These are phyloP conservation scores for Hymenotorrendiella dingleyae DNA, from an alignment of 2,329 filamentous ascomycete genomes.

Conservation along the genomic window DNA sequence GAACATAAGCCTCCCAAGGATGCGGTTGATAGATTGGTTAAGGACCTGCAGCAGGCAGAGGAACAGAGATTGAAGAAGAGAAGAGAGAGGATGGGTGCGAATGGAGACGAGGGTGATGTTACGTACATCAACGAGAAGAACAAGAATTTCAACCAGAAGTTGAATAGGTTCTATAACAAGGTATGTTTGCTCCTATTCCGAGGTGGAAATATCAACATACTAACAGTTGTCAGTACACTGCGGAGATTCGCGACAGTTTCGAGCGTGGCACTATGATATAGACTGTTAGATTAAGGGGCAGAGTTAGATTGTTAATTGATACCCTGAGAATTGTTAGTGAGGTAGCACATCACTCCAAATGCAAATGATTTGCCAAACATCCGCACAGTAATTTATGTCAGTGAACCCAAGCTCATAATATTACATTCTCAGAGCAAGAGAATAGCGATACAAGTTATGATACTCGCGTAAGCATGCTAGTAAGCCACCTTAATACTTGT, in stretches of 20 bases:
- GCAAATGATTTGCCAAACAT: too few relatives aligned
- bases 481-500: too few relatives aligned
- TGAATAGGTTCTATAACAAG: constrained; percentile 94
- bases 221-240: constrained; percentile 61
- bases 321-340: too few relatives aligned
- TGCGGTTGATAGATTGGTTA: constrained; percentile 80
- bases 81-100: constrained; percentile 68
- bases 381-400: too few relatives aligned
- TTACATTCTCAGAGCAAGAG: too few relatives aligned
- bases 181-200: constrained; percentile 33
- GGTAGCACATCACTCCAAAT: too few relatives aligned
- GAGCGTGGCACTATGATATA: constrained; percentile 95
- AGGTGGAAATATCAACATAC: constrained; percentile 12
- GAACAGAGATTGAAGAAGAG: constrained; percentile 81
- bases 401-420: too few relatives aligned
- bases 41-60: constrained; percentile 82
- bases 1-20: constrained; percentile 84
- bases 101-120: constrained; percentile 83
- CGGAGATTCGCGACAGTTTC: constrained; percentile 94
- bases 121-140: constrained; percentile 99
- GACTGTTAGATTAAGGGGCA: constrained; percentile 4
- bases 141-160: constrained; percentile 99
- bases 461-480: too few relatives aligned
- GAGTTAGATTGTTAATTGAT: too few relatives aligned
- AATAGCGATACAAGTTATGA: too few relatives aligned